A percentile compares a stretch with the other conserved stretches of the same genome.
Conservation (phyloP, 805 yeast species). For the Kazachstania bromeliacearum region DNA sequence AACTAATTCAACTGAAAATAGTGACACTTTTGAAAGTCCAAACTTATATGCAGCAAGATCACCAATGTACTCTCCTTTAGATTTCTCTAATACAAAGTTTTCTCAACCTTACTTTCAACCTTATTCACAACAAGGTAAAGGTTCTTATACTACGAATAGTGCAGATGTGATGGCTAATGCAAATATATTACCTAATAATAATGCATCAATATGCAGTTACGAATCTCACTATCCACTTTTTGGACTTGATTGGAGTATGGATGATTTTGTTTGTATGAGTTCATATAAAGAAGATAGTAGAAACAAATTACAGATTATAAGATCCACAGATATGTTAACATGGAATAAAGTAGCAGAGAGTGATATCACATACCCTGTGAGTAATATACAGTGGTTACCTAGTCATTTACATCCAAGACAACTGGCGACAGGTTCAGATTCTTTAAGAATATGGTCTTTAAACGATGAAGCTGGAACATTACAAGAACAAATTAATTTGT, state of each 20-base stretch:
- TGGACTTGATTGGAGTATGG: conserved; percentile 28
- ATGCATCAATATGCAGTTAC: conserved; percentile 19
- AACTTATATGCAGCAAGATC: conserved; percentile 12
- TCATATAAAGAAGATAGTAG: conserved; percentile 70
- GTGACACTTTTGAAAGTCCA: too few species aligned
- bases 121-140: too few species aligned
- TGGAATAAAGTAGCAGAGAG: conserved; percentile 46
- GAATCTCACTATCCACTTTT: conserved; percentile 23
- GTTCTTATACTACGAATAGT: neutral
- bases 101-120: conserved; percentile 11
- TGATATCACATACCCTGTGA: conserved; percentile 26
- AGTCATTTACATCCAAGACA: conserved; percentile 19
- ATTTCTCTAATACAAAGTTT: conserved; percentile 13
- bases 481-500: conserved; percentile 34
- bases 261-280: conserved; percentile 26
- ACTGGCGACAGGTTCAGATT: conserved; percentile 30
- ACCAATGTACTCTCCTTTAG: conserved; percentile 26
- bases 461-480: conserved; percentile 21
- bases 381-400: conserved; percentile 29
- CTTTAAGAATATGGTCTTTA: conserved; percentile 27
- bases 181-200: neutral
- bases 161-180: conserved; percentile 7
- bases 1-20: too few species aligned
- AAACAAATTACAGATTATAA: conserved; percentile 52
- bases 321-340: conserved; percentile 51